phyloP scores from a whole-genome alignment of 2,329 filamentous ascomycete genomes.

The Beauveria australis region DNA sequence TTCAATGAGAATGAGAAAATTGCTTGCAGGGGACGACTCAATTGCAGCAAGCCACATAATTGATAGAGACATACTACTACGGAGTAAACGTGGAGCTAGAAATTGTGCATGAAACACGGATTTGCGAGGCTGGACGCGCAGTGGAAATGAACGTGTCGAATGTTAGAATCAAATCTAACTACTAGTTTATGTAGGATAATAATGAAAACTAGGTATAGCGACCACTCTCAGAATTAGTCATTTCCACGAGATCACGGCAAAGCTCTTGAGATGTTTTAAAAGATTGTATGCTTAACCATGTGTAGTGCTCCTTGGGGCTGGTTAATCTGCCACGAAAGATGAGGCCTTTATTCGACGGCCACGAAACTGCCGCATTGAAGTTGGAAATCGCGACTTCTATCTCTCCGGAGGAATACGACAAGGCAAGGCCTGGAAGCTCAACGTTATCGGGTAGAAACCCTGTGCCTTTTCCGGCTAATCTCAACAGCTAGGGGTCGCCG shows the following conservation, averaged over 20 bases:
- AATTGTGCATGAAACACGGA: neutral
- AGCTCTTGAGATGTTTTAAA: neutral
- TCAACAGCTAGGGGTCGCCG: neutral
- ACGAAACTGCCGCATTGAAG: neutral
- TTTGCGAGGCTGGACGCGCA: neutral
- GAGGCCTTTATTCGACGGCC: neutral
- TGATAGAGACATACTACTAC: neutral
- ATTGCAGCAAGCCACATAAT: neutral
- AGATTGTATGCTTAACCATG: neutral
- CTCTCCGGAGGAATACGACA: neutral
- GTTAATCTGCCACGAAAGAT: neutral
- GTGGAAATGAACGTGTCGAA: neutral
- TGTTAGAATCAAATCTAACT: neutral
- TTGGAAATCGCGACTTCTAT: neutral
- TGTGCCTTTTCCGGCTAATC: neutral
- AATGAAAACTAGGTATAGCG: neutral
- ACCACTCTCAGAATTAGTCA: neutral
- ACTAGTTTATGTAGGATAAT: neutral
- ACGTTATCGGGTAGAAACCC: neutral
- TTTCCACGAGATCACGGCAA: neutral
- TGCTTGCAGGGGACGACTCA: neutral
- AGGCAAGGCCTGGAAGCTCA: neutral
- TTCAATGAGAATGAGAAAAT: too few relatives aligned
- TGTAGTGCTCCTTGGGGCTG: neutral
- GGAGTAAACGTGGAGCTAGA: neutral